Base-by-base conservation (phyloP, 1,284 basidiomycete genomes). In the Lentinula novae-zelandiae region DNA sequence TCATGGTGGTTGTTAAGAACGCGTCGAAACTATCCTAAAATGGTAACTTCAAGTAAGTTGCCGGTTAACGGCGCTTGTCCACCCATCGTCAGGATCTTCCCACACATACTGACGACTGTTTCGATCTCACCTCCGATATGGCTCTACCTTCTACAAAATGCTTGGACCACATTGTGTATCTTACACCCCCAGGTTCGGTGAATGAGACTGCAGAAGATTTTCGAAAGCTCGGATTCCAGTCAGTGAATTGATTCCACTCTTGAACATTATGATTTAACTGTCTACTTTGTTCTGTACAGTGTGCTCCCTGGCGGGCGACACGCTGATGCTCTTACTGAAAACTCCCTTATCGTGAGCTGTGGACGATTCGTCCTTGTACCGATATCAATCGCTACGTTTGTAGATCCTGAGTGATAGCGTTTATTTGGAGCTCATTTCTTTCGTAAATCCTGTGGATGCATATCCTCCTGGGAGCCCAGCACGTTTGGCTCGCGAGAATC, bases 401-500 rank as follows among this genome's bases (percentile, higher is more conserved):
- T n/a, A 87, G 86, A 71, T 87, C 60, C 73, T 90, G 17, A 67
- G 70, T 33, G 86, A 88, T 62, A 80, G 82, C n/a, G 74, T 75
- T 10, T 90, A 90, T 69, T 73, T 90, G 59, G 89, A 90, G 68
- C 78, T 90, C 36, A 82, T 90, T 66, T 78, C 81, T 17, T 90
- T 90, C 73, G 80, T 76, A 0, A 76, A 83, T 58, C 80, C 82
- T 1, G 70, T 75, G 5, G 75, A 78, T 0, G 70, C 80, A 64
- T 87, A 86, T 63, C 81, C 82, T 1, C 73, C 75, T 0, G 76
- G 72, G 5, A 80, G 80, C 17, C 77, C 79, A 22, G 75, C 73
- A 40, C 77, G 79, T 15, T 56, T 67, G 1, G 68, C 67, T 9
- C 80, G 84, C 4, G 78, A 80, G 15, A 50, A 64, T 1, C 76